Percentiles rank a stretch among this genome's conserved stretches.
These are phyloP conservation scores for Nakazawaea molendinolei DNA, from an alignment of 805 yeast genomes.

Conservation along the genomic window DNA sequence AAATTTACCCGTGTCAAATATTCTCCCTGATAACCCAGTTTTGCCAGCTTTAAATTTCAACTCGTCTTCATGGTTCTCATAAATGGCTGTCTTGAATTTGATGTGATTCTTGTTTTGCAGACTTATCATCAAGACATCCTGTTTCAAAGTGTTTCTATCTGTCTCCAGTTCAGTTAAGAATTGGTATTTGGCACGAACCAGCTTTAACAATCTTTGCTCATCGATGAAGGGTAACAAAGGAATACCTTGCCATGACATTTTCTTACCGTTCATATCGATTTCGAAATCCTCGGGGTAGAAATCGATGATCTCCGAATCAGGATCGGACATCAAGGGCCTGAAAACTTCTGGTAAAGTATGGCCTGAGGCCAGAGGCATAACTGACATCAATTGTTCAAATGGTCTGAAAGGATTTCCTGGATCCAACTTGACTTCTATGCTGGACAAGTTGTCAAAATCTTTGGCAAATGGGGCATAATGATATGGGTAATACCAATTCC, in stretches of 20 bases:
- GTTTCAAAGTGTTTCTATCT: constrained; percentile 61
- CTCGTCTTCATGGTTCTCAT: constrained; percentile 27
- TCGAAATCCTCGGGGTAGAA: constrained; percentile 85
- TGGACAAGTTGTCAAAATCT: constrained; percentile 59
- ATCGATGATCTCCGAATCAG: constrained; percentile 78
- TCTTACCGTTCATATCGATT: constrained; percentile 93
- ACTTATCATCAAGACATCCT: constrained; percentile 66
- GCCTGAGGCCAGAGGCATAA: constrained; percentile 88
- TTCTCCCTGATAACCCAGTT: constrained; percentile 57
- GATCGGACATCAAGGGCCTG: constrained; percentile 72
- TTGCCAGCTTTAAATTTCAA: constrained; percentile 39
- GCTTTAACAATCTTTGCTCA: constrained; percentile 61
- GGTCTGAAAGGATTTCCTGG: constrained; percentile 81
- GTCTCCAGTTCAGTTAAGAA: constrained; percentile 60
- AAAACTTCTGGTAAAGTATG: constrained; percentile 79
- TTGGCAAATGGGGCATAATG: constrained; percentile 98
- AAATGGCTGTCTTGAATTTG: constrained; percentile 30
- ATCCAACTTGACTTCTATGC: constrained; percentile 50
- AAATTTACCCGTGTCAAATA: constrained; percentile 29
- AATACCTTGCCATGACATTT: constrained; percentile 93
- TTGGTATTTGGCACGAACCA: constrained; percentile 60
- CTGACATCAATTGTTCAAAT: constrained; percentile 91
- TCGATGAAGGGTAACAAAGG: constrained; percentile 88
- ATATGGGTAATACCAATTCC: constrained; percentile 97
- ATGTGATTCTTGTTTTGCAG: constrained; percentile 47